Base-by-base conservation (phyloP, 2,329 filamentous ascomycete genomes). In the Hymenoscyphus fructigenus region DNA sequence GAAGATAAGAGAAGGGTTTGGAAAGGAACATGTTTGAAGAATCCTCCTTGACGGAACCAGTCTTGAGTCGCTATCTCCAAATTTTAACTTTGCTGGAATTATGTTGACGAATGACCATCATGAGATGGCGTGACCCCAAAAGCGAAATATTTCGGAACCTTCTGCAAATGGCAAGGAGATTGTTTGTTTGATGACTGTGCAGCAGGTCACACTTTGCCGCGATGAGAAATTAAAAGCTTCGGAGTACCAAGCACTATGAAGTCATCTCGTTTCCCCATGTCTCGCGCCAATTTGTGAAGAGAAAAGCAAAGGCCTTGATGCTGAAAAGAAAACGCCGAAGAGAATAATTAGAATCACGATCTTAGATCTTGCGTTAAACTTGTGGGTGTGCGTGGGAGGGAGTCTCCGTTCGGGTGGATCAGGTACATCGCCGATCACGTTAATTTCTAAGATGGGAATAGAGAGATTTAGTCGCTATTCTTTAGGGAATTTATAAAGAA, bases 351-450 rank as follows among this genome's bases (percentile, higher is more conserved):
- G 17, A 44, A n/a, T 6, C 38, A 34, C 12, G 26, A 20, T 29
- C 34, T 36, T 10, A 36, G 34, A 36, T 26, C n/a, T 41, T 38
- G 26, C 3, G n/a, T 44, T 10, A 26, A 14, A 47, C 14, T n/a
- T 28, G 12, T 26, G 14, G 41, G 58, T 29, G 14, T 26, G 58
- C 36, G 38, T 47, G 15, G 58, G 58, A 47, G 50, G 28, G n/a
- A 26, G 15, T 3, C 17, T 34, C 44, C n/a, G 41, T 26, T 23
- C 53, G 20, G 53, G 50, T 57, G 60, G 60, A 62, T 62, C 50
- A 62, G 60, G 60, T 57, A 62, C 60, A 47, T 62, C 50, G 60
- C 23, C 60, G 50, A 62, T 62, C 60, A 57, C n/a, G 17, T 28
- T 44, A 15, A 57, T 15, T 17, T 41, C 28, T 4, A 15, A 57